Evolutionary conservation across 2,329 filamentous ascomycete genomes (phyloP), one percentile per base, ranked within the genome.

Genomic region (Sphaerulina populicola): DNA sequence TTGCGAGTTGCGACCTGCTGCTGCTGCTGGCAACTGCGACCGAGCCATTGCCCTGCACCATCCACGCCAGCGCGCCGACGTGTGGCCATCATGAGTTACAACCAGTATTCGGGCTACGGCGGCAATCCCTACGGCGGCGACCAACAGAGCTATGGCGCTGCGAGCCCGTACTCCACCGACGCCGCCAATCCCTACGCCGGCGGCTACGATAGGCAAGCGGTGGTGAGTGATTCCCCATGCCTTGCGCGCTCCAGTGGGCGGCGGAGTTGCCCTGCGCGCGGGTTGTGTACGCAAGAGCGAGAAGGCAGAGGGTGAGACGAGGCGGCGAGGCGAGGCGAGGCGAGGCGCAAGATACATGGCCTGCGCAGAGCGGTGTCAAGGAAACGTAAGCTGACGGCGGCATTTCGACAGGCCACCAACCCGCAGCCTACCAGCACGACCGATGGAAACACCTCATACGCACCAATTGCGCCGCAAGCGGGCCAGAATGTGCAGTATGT

Each of bases 101-200:
- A 68, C 53, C 77, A 79, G 63, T 83, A 85, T 67, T 73, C 77
- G 58, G 76, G 78, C 51, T 75, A 76, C 59, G 67, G 71, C 57
- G 71, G 72, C 57, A 63, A 85, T 64, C 82, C 82, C 36, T 86
- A 86, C 66, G 73, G 77, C 55, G 73, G 77, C 52, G 84, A 85
- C 66, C 85, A 85, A 65, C 72, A 76, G 56, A 73, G 59, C 39
- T 68, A 64, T 53, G 64, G 64, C 57, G 49, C 58, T 48, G 57
- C 59, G 44, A 65, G 68, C 55, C 64, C 67, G 7, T 71, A 67
- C 47, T 60, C 56, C 39, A 56, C 51, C 49, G 56, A 67, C 49
- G 53, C 47, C 35, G 62, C 54, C 54, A 70, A 71, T 56, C 68
- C 70, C 7, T 72, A 72, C 48, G 69, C 67, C 45, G 64, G 64